Conservation (phyloP, 139 green algal genomes). For the Microglena sp. region DNA sequence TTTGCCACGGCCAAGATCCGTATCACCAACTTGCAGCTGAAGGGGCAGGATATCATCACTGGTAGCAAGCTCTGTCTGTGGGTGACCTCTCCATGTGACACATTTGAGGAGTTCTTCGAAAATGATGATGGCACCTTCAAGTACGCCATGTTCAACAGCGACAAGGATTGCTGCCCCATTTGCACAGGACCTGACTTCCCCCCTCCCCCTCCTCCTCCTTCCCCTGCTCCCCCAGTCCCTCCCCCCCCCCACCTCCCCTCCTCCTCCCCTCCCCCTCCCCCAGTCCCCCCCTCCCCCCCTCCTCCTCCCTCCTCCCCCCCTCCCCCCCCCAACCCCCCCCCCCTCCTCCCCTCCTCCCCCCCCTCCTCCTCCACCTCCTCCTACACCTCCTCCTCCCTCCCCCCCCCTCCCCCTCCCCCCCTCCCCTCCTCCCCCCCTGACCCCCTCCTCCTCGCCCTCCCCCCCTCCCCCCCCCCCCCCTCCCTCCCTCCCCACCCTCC, state of each 20-base stretch:
- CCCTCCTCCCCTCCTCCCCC: constrained; percentile 5
- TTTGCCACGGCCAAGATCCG: constrained; percentile 10
- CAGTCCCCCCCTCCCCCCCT: background rate
- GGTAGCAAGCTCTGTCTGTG: background rate
- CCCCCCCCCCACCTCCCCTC: background rate
- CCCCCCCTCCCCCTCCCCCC: constrained; percentile 6
- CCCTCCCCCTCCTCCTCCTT: background rate
- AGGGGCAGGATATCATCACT: background rate
- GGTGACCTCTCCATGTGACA: background rate
- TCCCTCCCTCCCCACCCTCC: background rate
- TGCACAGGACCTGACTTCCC: background rate
- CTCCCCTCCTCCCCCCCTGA: constrained; percentile 1
- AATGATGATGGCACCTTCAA: background rate
- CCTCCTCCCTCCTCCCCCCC: background rate
- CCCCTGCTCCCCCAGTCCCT: background rate
- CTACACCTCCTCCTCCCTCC: background rate
- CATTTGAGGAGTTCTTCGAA: background rate
- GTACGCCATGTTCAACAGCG: constrained; percentile 7
- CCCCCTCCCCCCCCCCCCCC: constrained; percentile 1
- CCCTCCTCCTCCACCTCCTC: constrained; percentile 1
- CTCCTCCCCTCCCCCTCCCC: background rate
- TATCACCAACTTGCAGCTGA: constrained; percentile 2
- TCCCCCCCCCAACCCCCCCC: background rate
- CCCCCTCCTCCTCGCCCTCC: constrained; percentile 6
- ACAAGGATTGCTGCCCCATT: constrained; percentile 10